Evolutionary conservation across 345 rosid genomes (phyloP).

Genomic region (Aquilaria malaccensis): DNA sequence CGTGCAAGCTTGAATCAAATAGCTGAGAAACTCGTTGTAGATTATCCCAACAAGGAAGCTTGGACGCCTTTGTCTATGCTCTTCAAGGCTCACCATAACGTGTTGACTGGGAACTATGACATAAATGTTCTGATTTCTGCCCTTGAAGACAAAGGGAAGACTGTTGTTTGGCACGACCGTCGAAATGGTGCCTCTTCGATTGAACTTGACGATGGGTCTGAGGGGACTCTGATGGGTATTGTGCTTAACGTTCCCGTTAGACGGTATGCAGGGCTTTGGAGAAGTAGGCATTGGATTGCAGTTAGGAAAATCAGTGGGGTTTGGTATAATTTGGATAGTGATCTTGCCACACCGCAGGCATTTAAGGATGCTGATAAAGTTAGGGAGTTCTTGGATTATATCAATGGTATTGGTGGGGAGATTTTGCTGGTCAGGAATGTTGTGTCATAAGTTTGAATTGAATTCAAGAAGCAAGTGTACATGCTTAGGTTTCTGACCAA

Average conservation of each 20-base stretch:
- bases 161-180: conserved; percentile 74
- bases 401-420: conserved; percentile 48
- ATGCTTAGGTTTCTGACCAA: too few species aligned
- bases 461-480: too few species aligned
- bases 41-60: conserved; percentile 43
- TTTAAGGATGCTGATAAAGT: conserved; percentile 44
- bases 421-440: conserved; percentile 58
- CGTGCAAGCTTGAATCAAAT: conserved; percentile 51
- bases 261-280: conserved; percentile 76
- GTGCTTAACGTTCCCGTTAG: conserved; percentile 67
- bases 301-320: conserved; percentile 62
- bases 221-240: conserved; percentile 49
- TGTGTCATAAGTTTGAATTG: too few species aligned
- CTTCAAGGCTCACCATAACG: conserved; percentile 78
- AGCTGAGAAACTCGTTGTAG: conserved; percentile 49
- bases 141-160: conserved; percentile 56
- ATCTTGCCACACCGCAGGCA: conserved; percentile 39
- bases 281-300: conserved; percentile 81
- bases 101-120: conserved; percentile 79
- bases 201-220: conserved; percentile 42
- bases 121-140: conserved; percentile 74
- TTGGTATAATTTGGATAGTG: conserved; percentile 93
- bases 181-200: conserved; percentile 52
- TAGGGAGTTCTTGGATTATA: conserved; percentile 47
- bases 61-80: conserved; percentile 72